These are phyloP conservation scores for Phaeoacremonium minimum DNA, from an alignment of 2,329 filamentous ascomycete genomes.

Conservation along the genomic window DNA sequence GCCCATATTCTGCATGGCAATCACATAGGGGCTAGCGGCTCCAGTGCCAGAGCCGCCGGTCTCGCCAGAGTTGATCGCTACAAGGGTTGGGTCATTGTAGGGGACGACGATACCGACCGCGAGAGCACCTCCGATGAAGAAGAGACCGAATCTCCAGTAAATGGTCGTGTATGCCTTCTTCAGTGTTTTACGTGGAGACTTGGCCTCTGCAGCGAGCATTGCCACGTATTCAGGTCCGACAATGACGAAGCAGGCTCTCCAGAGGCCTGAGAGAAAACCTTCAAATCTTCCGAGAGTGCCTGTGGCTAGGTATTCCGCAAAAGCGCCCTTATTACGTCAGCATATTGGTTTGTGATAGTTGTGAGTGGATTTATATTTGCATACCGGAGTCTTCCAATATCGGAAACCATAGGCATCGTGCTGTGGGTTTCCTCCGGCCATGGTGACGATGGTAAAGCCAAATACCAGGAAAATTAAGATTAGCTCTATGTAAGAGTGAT, in stretches of 20 bases:
- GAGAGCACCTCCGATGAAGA: conserved; percentile 67
- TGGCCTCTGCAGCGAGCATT: conserved; percentile 66
- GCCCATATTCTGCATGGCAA: conserved; percentile 52
- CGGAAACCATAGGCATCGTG: conserved; percentile 66
- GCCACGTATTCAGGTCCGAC: conserved; percentile 64
- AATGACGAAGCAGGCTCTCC: conserved; percentile 60
- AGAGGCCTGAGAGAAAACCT: conserved; percentile 64
- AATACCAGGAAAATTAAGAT: conserved; percentile 64
- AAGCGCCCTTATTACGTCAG: conserved; percentile 40
- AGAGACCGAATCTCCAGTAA: conserved; percentile 65
- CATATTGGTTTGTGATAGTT: neutral
- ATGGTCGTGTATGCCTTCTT: conserved; percentile 68
- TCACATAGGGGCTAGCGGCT: conserved; percentile 57
- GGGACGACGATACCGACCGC: conserved; percentile 62
- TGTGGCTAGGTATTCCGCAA: conserved; percentile 55
- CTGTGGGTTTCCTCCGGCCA: conserved; percentile 72
- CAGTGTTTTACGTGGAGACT: conserved; percentile 59
- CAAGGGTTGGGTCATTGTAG: conserved; percentile 54
- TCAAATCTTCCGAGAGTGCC: conserved; percentile 63
- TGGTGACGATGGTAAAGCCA: conserved; percentile 71
- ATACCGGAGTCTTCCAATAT: conserved; percentile 52
- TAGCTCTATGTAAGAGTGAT: conserved; percentile 42
- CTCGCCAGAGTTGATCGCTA: conserved; percentile 39
- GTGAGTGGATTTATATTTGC: neutral
- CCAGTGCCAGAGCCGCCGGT: conserved; percentile 33